Conservation (phyloP, 495 filamentous ascomycete genomes). For the Aspergillus sclerotioniger region DNA sequence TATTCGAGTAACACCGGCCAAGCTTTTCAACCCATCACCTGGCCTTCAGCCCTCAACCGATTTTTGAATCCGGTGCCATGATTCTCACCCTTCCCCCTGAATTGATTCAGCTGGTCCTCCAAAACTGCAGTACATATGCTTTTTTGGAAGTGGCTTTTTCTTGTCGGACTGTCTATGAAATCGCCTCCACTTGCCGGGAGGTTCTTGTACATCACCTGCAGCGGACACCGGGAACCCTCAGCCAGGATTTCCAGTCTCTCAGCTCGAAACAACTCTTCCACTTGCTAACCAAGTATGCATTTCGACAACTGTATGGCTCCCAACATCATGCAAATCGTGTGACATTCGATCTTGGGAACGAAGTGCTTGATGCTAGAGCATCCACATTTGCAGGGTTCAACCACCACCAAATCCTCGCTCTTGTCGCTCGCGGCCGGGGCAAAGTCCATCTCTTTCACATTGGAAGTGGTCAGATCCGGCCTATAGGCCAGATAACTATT, state of each 20-base stretch:
- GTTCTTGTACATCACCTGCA: conserved; percentile 34
- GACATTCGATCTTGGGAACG: conserved; percentile 22
- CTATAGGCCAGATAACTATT: conserved; percentile 12
- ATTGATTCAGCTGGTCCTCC: conserved; percentile 40
- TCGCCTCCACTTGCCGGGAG: conserved; percentile 70
- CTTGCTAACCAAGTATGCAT: conserved; percentile 23
- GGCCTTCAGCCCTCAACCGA: neutral
- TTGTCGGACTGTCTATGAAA: conserved; percentile 64
- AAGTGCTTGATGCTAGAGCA: conserved; percentile 30
- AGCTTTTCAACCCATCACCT: neutral
- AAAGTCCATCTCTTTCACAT: conserved; percentile 29
- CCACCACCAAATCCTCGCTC: conserved; percentile 9
- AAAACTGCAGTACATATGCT: conserved; percentile 28
- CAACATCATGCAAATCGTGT: conserved; percentile 27
- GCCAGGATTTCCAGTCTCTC: conserved; percentile 13
- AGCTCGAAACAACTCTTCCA: conserved; percentile 28
- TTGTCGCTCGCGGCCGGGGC: conserved; percentile 29
- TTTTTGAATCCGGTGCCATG: conserved; percentile 20
- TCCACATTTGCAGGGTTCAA: conserved; percentile 21
- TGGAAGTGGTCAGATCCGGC: conserved; percentile 16
- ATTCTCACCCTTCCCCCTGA: conserved; percentile 39
- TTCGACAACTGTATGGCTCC: conserved; percentile 32
- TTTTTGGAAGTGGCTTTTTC: conserved; percentile 36
- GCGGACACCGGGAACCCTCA: conserved; percentile 28
- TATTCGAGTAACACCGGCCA: neutral